phyloP scores from a whole-genome alignment of 352 stramenopile genomes.

The Pythium grandisporangium region DNA sequence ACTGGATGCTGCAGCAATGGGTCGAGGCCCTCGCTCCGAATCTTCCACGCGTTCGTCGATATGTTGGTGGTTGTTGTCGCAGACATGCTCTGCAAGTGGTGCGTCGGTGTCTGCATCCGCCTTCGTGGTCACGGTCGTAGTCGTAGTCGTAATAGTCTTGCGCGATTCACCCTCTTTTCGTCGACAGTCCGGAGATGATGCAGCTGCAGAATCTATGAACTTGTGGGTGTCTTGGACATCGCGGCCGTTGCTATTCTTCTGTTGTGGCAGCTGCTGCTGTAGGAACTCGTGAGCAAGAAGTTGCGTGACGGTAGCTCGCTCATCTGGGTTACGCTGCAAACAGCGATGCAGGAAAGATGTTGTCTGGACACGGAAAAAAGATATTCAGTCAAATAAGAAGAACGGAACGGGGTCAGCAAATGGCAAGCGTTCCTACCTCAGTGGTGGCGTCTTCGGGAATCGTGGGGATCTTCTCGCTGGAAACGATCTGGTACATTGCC shows the following conservation, averaged over 20 bases:
- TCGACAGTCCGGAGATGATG: too few species aligned
- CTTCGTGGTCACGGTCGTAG: too few species aligned
- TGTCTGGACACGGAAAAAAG: slow-evolving; percentile 21
- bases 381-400: neutral
- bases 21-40: too few species aligned
- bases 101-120: too few species aligned
- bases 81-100: too few species aligned
- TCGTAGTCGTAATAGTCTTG: too few species aligned
- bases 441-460: slow-evolving; percentile 43
- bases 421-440: slow-evolving; percentile 22
- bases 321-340: slow-evolving; percentile 48
- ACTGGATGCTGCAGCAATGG: too few species aligned
- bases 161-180: too few species aligned
- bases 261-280: slow-evolving; percentile 3
- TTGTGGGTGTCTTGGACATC: slow-evolving; percentile 5
- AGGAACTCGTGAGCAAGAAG: slow-evolving; percentile 92
- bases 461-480: slow-evolving; percentile 48
- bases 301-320: slow-evolving; percentile 79
- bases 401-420: neutral
- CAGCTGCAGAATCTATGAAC: slow-evolving; percentile 1
- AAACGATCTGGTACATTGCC: slow-evolving; percentile 88
- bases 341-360: slow-evolving; percentile 47
- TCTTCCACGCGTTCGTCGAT: too few species aligned
- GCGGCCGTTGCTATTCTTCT: neutral
- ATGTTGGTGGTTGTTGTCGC: too few species aligned